Base-by-base conservation (phyloP, 2,329 filamentous ascomycete genomes). In the Eutypella sp. region DNA sequence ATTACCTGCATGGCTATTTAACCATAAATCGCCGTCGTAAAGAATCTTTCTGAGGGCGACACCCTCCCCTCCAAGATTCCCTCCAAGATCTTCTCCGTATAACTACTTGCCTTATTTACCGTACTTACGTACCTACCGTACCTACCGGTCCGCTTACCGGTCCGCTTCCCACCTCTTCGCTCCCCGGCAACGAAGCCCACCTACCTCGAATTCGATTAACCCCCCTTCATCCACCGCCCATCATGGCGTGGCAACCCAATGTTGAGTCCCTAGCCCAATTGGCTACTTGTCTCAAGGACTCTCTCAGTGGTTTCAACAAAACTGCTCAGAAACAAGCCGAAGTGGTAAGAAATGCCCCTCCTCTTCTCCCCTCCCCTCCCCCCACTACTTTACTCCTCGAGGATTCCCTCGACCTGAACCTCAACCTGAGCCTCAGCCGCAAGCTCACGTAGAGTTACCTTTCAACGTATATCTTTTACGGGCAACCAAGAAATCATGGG, bases 221-320 rank as follows among this genome's bases (percentile, higher is more conserved):
- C 46, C 41, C 46, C 34, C 27, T 37, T 51, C 43, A 47, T 51
- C 49, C 53, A 57, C 54, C 54, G 49, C 50, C 60, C 61, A 70
- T 61, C 65, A 96, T 96, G 91, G 81, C 85, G 69, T 99, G 93
- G 93, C 88, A 95, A 74, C 93, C 93, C 52, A 77, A 87, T 62
- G 81, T 85, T 61, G 88, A 91, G 76, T 89, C 86, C 67, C 76
- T 99, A 75, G 80, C 79, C 76, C 91, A 96, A 78, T 82, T 99
- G 55, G 86, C 89, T 57, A 81, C 84, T 62, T 96, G 84, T 70
- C 81, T 99, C 62, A 89, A 85, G 71, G 91, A 97, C 73, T 96
- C 93, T 38, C 76, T 97, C 60, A 95, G 89, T 66, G 86, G 85
- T 57, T 85, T 87, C 65, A 81, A 96, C 69, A 83, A 83, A 65